Evolutionary conservation across 306 rosid species (phyloP), one percentile per base, ranked within the genome.

Genomic region (Neltuma alba): DNA sequence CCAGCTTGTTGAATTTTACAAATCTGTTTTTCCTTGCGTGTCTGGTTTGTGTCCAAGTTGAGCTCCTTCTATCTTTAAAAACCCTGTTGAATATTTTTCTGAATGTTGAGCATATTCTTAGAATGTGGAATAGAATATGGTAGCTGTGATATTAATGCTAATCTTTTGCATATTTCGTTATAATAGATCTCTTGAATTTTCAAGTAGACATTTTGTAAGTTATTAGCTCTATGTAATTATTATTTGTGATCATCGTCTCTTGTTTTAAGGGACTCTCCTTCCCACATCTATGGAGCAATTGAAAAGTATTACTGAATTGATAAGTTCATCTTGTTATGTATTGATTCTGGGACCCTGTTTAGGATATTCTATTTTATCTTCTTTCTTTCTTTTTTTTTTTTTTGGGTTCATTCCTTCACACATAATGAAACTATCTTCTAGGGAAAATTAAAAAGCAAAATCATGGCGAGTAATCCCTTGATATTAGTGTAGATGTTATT

Each of bases 301-400:
- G 25, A 21, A 80, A 42, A 36, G 52, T 37, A 23, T 50, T 20
- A 20, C 38, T 38, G 20, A 36, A 73, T 55, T 67, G 65, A 75
- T 76, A 23, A 25, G 36, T 62, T 23, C 33, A 58, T 48, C 62
- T 30, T 37, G 52, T 38, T 62, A 52, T 70, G 48, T 48, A 48
- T 30, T 61, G 11, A 23, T 45, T 21, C 21, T 15, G 61, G 14
- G 63, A 64, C 58, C 37, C 54, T 31, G 74, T 63, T 30, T 28
- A 42, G 52, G 48, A 40, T 25, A 37, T 69, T 70, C 61, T 33
- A 63, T 34, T 61, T 65, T 48, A 74, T 23, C 80, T 55, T 70
- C 23, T 48, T 13, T 11, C 3, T 66, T 41, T 36, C 12, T 18
- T n/a, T n/a, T n/a, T n/a, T n/a, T n/a, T n/a, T n/a, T n/a, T n/a